Evolutionary conservation across 2,329 filamentous ascomycete species (phyloP).

Genomic region (Xylariaceae sp.): DNA sequence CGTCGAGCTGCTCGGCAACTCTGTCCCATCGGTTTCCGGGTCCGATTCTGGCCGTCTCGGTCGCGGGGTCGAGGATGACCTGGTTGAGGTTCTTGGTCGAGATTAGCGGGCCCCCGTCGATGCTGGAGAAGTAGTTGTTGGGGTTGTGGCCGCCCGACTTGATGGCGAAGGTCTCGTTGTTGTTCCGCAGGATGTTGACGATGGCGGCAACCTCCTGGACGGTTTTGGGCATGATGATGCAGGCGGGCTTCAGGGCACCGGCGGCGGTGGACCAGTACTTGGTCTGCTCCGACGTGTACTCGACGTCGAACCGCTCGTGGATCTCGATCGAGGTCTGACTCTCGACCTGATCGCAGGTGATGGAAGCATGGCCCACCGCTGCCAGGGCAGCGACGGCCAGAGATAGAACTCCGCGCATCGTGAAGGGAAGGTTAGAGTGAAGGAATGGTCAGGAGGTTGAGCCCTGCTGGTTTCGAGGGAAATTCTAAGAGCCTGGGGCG

Average conservation of each 20-base stretch:
- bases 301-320: slow-evolving; percentile 27
- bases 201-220: slow-evolving; percentile 47
- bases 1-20: slow-evolving; percentile 36
- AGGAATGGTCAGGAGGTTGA: neutral
- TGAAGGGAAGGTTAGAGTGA: slow-evolving; percentile 1
- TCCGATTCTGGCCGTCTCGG: slow-evolving; percentile 38
- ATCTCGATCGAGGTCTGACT: slow-evolving; percentile 29
- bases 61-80: slow-evolving; percentile 34
- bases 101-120: slow-evolving; percentile 43
- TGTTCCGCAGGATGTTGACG: slow-evolving; percentile 43
- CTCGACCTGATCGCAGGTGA: slow-evolving; percentile 36
- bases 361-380: slow-evolving; percentile 9
- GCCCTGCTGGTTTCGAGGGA: neutral
- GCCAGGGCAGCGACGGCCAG: slow-evolving; percentile 15
- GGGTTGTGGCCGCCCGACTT: slow-evolving; percentile 54
- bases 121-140: slow-evolving; percentile 48
- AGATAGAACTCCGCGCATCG: slow-evolving; percentile 14
- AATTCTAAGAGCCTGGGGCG: too few species aligned
- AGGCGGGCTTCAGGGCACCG: slow-evolving; percentile 39
- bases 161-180: slow-evolving; percentile 46
- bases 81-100: slow-evolving; percentile 41
- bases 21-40: slow-evolving; percentile 41
- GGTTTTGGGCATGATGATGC: slow-evolving; percentile 43
- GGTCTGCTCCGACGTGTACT: slow-evolving; percentile 34
- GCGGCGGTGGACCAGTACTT: slow-evolving; percentile 44